Percentiles rank a stretch among this genome's conserved stretches.
Conservation (phyloP, 2,329 filamentous ascomycete species). For the Alternaria arbusti region DNA sequence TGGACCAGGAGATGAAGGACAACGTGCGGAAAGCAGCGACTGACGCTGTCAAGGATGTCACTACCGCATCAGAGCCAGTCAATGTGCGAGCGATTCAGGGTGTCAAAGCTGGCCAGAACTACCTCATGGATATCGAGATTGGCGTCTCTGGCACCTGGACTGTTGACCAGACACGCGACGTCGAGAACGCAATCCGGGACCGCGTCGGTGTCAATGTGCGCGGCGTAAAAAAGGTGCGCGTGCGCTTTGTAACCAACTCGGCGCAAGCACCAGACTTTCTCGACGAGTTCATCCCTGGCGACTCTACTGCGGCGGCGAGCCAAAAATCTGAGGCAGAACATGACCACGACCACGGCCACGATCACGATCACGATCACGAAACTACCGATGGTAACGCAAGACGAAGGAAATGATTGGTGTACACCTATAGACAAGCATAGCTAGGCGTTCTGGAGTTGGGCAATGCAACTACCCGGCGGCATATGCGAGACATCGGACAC, state of each 20-base stretch:
- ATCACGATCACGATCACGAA: slow-evolving; percentile 33
- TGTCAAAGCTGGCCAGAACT: slow-evolving; percentile 96
- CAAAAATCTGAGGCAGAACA: slow-evolving; percentile 42
- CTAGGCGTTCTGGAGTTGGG: slow-evolving; percentile 33
- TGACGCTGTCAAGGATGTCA: slow-evolving; percentile 50
- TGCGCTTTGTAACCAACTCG: slow-evolving; percentile 80
- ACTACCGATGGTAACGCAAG: slow-evolving; percentile 22
- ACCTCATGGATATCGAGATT: slow-evolving; percentile 87
- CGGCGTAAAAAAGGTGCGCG: slow-evolving; percentile 81
- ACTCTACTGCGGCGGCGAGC: slow-evolving; percentile 35
- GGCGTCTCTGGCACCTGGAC: slow-evolving; percentile 80
- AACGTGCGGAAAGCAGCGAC: slow-evolving; percentile 70
- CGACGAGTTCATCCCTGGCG: slow-evolving; percentile 67
- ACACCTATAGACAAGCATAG: slow-evolving; percentile 25
- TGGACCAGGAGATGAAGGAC: slow-evolving; percentile 82
- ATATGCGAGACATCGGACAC: slow-evolving; percentile 10
- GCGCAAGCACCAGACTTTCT: slow-evolving; percentile 64
- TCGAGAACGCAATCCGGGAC: slow-evolving; percentile 77
- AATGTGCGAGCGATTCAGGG: slow-evolving; percentile 82
- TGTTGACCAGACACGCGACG: slow-evolving; percentile 69
- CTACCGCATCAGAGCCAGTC: slow-evolving; percentile 61
- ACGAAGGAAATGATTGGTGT: slow-evolving; percentile 31
- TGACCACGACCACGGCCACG: slow-evolving; percentile 33
- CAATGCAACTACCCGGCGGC: slow-evolving; percentile 23
- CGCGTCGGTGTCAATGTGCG: slow-evolving; percentile 77